Base-by-base conservation (phyloP, 2,329 filamentous ascomycete species). In the Claviceps purpurea region DNA sequence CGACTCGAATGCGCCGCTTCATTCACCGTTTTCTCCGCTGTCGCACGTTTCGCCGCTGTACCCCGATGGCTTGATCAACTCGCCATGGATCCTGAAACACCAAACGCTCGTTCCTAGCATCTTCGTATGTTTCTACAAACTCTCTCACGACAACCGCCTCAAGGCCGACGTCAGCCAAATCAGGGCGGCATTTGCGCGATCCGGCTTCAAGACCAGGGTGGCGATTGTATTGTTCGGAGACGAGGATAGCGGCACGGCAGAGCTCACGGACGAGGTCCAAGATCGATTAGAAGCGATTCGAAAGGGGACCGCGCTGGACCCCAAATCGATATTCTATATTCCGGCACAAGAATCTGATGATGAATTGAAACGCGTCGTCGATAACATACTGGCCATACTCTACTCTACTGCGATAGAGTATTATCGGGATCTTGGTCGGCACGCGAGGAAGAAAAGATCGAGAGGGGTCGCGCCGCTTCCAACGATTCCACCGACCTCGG, bases 401-500 rank as follows among this genome's bases (percentile, higher is more conserved):
- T 89, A 91, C 54, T 80, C 83, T 1, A 74, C 82, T 20, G 82
- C 87, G 20, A 72, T 91, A 46, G 93, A 98, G 60, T 95, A 96
- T 67, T 97, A 97, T 65, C 78, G 90, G 46, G 91, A 98, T 60
- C 75, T 97, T 13, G 89, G 89, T n/a, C 90, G 95, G 54, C 91
- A 95, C 71, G 78, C 86, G 10, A 81, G 90, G 58, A 85, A 93
- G 64, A 97, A 97, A 73, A 85, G 87, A 58, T 85, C 86, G 47
- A 79, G 89, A 54, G 85, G 87, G 7, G 75, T 81, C 18, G 82
- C 86, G 14, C 89, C 89, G 11, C 82, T 85, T 47, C 89, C 90
- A 3, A 91, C 89, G 6, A 77, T 88, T 37, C 87, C 89, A 4
- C 88, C 89, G 1, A 91, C 87, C 0, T 82, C 78, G 20, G 88